Conservation (phyloP, 257 asterid species). For the Solanum pimpinellifolium region DNA sequence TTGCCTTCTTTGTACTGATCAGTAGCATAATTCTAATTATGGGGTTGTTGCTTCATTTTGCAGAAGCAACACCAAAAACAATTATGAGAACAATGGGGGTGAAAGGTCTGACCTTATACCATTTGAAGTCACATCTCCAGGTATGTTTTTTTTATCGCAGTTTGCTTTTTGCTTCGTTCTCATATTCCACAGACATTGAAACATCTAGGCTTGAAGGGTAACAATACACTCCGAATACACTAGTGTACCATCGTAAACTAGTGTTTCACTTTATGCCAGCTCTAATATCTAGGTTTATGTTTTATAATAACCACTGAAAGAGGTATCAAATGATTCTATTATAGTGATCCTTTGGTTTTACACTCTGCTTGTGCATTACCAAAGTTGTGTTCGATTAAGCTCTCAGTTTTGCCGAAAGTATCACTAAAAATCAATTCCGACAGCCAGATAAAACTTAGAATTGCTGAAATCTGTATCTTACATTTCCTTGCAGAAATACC, state of each 20-base stretch:
- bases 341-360: neutral
- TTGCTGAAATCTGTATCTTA: neutral
- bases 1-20: neutral
- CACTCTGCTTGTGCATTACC: neutral
- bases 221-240: neutral
- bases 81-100: conserved; percentile 92
- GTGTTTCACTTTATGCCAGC: neutral
- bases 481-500: conserved; percentile 56
- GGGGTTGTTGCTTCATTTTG: conserved; percentile 2
- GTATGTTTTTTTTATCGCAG: conserved; percentile 9
- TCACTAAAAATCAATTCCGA: neutral
- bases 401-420: neutral
- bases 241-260: neutral
- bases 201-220: neutral
- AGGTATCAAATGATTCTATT: neutral
- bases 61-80: conserved; percentile 93
- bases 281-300: neutral
- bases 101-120: conserved; percentile 87
- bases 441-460: neutral
- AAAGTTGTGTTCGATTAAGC: neutral
- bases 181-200: neutral
- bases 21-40: neutral
- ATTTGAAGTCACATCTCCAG: conserved; percentile 97
- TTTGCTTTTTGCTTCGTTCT: neutral
- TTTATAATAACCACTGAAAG: neutral